These are phyloP conservation scores for Leccinum fibrillosum DNA, from an alignment of 768 basidiomycete genomes.

Conservation along the genomic window DNA sequence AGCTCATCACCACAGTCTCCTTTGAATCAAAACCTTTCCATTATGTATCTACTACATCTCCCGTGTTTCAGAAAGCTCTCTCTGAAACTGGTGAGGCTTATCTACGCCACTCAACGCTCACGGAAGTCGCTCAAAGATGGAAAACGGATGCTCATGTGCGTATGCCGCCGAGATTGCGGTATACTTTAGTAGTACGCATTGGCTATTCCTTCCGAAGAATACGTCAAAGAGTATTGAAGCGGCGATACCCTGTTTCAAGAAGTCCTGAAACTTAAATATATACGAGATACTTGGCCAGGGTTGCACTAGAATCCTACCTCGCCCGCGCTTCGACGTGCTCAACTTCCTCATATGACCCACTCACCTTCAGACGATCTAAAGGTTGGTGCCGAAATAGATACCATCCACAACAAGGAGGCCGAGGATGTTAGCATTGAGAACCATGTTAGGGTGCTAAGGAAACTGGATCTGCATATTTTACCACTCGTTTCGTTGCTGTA, in stretches of 20 bases:
- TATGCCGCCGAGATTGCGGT: neutral
- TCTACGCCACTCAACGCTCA: neutral
- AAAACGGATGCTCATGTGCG: neutral
- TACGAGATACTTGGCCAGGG: neutral
- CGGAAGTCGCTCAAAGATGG: neutral
- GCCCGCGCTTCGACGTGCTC: neutral
- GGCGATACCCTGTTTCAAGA: neutral
- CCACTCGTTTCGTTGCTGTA: neutral
- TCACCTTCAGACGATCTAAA: neutral
- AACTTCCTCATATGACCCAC: neutral
- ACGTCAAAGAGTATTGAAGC: neutral
- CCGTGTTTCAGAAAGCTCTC: neutral
- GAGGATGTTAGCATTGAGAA: neutral
- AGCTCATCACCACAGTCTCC: neutral
- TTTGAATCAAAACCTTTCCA: neutral
- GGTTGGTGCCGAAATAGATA: constrained; percentile 1
- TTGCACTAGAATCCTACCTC: neutral
- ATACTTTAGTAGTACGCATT: neutral
- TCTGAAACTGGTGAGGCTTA: neutral
- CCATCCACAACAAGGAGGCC: constrained; percentile 12
- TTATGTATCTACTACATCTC: neutral
- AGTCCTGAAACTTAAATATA: neutral
- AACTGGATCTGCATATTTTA: neutral
- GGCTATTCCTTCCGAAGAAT: neutral
- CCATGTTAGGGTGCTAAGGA: neutral